Evolutionary conservation across 306 rosid genomes (phyloP).

Genomic region (Cercis canadensis): DNA sequence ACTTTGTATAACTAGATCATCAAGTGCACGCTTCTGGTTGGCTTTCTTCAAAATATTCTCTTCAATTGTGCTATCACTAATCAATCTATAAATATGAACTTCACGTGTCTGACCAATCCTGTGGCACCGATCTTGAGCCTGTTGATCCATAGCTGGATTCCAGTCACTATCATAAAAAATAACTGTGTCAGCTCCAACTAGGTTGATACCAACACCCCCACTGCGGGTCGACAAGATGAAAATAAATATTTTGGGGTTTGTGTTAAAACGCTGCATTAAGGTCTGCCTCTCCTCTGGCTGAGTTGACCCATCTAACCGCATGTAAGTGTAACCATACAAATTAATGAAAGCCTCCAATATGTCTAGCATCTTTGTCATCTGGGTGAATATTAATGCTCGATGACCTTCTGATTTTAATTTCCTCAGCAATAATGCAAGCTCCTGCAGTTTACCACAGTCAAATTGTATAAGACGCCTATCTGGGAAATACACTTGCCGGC

Average conservation of each 20-base stretch:
- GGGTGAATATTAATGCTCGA: constrained; percentile 91
- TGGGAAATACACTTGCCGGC: constrained; percentile 97
- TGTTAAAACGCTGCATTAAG: constrained; percentile 92
- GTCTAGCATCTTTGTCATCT: constrained; percentile 99
- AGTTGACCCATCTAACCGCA: constrained; percentile 98
- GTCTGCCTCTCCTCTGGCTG: constrained; percentile 98
- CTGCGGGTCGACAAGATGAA: constrained; percentile 98
- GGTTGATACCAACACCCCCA: constrained; percentile 98
- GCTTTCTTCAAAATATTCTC: constrained; percentile 98
- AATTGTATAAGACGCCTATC: constrained; percentile 97
- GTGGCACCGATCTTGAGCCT: constrained; percentile 99
- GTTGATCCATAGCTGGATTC: constrained; percentile 99
- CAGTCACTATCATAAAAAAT: constrained; percentile 98
- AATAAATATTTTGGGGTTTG: constrained; percentile 90
- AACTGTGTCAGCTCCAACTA: constrained; percentile 98
- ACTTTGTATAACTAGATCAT: constrained; percentile 96
- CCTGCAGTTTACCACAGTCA: constrained; percentile 95
- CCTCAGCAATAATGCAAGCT: constrained; percentile 82
- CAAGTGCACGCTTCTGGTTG: constrained; percentile 97
- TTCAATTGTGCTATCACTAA: constrained; percentile 96
- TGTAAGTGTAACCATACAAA: constrained; percentile 96
- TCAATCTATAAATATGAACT: constrained; percentile 92
- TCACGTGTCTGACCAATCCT: constrained; percentile 99
- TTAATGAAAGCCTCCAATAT: constrained; percentile 91
- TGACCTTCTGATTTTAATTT: constrained; percentile 93